Base-by-base conservation (phyloP, 305 asterid species). In the Solanum aculeatissimum region DNA sequence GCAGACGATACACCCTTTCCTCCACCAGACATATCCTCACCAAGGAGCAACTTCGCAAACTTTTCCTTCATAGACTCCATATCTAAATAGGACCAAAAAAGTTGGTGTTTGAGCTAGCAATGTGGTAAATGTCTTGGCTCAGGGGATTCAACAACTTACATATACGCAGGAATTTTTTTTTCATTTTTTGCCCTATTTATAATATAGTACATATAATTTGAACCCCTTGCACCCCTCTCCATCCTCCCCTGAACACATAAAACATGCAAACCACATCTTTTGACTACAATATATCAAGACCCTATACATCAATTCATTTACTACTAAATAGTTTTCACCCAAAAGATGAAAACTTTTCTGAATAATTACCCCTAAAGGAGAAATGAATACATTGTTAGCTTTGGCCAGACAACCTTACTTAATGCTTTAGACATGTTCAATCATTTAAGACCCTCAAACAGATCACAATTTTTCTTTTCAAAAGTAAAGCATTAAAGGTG, bases 1-100 rank as follows among this genome's bases (percentile, higher is more conserved):
- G 98, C 98, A 9, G 98, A 95, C 51, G 97, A 91, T 85, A 91
- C 98, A 21, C 98, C 98, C 87, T 94, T 94, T 40, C 98, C 98
- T 82, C 98, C 97, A 53, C 98, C 98, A 42, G 98, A 95, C 98
- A 93, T 95, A 86, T 95, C 98, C 92, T 95, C 98, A 4, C 98
- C 98, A 21, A 71, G 80, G 35, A 71, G 80, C 80, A 71, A 12
- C n/a, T 71, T 71, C 43, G 80, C 27, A 71, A 71, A 71, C 55
- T 71, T 71, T 71, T 71, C 80, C 55, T 71, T 71, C 80, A 71
- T 71, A 55, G 43, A 42, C 55, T 71, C 55, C 80, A 71, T 71
- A 71, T 42, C 80, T 71, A 71, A 42, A 42, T 42, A 71, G 18
- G 55, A 71, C 54, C 16, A n/a, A 49, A 43, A 83, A 27, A 21